A percentile compares a stretch with the other conserved stretches of the same genome.
Conservation (phyloP, 768 basidiomycete species). For the Phylloporus sp. region DNA sequence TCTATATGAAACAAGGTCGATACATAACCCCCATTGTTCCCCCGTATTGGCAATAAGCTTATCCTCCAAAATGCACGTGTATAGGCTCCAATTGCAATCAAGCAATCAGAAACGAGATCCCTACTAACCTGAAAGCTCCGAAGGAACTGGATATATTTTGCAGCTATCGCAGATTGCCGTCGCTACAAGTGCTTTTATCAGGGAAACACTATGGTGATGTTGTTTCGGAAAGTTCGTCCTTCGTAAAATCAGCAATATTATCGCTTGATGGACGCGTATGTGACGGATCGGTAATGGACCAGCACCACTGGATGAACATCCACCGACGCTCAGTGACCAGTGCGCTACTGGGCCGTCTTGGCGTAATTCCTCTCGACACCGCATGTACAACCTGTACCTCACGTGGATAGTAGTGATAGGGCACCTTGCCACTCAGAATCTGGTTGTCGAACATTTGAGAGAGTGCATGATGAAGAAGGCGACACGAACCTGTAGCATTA, state of each 20-base stretch:
- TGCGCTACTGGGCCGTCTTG: slow-evolving; percentile 2
- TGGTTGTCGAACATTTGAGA: not conserved
- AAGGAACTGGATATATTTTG: not conserved
- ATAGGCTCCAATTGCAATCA: not conserved
- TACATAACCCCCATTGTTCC: too few species aligned
- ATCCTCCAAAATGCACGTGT: not conserved
- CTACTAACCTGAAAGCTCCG: not conserved
- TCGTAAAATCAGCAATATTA: slow-evolving; percentile 23
- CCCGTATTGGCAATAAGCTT: too few species aligned
- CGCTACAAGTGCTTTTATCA: not conserved
- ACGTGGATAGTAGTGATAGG: slow-evolving; percentile 10
- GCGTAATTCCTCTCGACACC: slow-evolving; percentile 11
- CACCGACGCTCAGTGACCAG: slow-evolving; percentile 9
- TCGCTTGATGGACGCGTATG: slow-evolving; percentile 27
- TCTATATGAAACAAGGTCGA: too few species aligned
- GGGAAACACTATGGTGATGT: not conserved
- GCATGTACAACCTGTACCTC: slow-evolving; percentile 10
- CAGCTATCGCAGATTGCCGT: too few species aligned
- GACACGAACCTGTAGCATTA: slow-evolving; percentile 21
- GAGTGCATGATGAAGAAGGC: not conserved
- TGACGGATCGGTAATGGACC: slow-evolving; percentile 22
- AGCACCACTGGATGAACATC: slow-evolving; percentile 10
- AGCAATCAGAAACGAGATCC: not conserved
- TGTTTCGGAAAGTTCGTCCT: not conserved
- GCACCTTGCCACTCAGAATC: slow-evolving; percentile 12